Conservation (phyloP, 768 basidiomycete genomes). For the Pluteus cervinus region DNA sequence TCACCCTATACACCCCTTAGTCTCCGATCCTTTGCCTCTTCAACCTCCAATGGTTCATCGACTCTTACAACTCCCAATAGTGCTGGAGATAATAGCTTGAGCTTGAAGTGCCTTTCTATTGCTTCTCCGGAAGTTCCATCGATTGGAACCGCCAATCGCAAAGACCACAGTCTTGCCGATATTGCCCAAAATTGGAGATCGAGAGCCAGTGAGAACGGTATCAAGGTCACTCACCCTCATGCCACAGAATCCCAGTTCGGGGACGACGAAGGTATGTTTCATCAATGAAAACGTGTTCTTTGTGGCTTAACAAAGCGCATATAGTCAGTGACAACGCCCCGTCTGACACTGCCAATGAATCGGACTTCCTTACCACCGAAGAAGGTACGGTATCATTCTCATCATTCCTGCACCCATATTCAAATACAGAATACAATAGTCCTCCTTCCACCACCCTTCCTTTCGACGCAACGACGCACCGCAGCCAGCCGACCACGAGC, state of each 20-base stretch:
- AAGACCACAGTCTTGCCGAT: conserved; percentile 49
- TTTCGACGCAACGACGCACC: conserved; percentile 35
- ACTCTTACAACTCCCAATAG: conserved; percentile 58
- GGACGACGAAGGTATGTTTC: conserved; percentile 39
- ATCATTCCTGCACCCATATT: not conserved
- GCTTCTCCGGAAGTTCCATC: conserved; percentile 38
- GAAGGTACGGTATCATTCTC: conserved; percentile 35
- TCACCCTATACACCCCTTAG: conserved; percentile 71
- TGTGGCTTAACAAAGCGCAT: conserved; percentile 31
- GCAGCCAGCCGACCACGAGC: conserved; percentile 50
- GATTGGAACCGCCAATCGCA: conserved; percentile 13
- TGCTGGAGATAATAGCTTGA: conserved; percentile 28
- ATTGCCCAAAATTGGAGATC: conserved; percentile 68
- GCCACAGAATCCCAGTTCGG: conserved; percentile 40
- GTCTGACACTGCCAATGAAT: conserved; percentile 43
- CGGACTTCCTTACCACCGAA: conserved; percentile 38
- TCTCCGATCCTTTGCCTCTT: conserved; percentile 59
- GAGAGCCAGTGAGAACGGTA: conserved; percentile 65
- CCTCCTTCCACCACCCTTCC: conserved; percentile 52
- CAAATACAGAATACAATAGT: too few relatives aligned
- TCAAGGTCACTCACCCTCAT: conserved; percentile 48
- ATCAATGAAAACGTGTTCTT: conserved; percentile 8
- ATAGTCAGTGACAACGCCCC: conserved; percentile 46
- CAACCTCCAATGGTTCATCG: conserved; percentile 46
- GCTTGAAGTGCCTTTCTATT: conserved; percentile 35